Percentiles rank a stretch among this genome's conserved stretches.
Evolutionary conservation across 805 yeast species (phyloP).

Genomic region (Saccharomycopsis synnaedendra): DNA sequence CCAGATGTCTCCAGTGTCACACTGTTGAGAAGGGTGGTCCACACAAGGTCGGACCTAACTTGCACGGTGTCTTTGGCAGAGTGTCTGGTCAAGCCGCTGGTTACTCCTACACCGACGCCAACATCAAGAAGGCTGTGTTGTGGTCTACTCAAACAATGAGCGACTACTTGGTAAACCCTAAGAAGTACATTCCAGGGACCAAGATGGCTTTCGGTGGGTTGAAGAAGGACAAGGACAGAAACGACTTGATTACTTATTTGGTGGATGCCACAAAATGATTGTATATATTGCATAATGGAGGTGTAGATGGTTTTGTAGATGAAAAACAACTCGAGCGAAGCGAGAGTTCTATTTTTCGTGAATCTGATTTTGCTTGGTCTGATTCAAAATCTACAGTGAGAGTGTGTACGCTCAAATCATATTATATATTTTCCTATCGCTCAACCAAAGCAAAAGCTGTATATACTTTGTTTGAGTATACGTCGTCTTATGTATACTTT

Average conservation of each 20-base stretch:
- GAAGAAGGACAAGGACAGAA: conserved; percentile 98
- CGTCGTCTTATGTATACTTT: too few species aligned
- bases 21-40: conserved; percentile 94
- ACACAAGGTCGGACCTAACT: conserved; percentile 98
- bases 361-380: too few species aligned
- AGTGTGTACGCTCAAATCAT: too few species aligned
- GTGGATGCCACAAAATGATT: conserved; percentile 34
- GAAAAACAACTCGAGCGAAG: too few species aligned
- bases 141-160: conserved; percentile 86
- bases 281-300: too few species aligned
- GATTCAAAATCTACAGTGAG: too few species aligned
- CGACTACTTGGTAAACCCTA: conserved; percentile 97
- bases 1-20: conserved; percentile 99
- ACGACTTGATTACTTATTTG: conserved; percentile 88
- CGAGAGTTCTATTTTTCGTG: too few species aligned
- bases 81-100: conserved; percentile 86
- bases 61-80: conserved; percentile 92
- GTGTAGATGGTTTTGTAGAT: too few species aligned
- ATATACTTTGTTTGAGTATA: too few species aligned
- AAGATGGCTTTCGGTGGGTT: conserved; percentile 99
- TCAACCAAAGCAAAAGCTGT: too few species aligned
- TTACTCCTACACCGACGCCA: conserved; percentile 95
- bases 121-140: conserved; percentile 85
- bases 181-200: conserved; percentile 99
- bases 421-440: too few species aligned